These are phyloP conservation scores for Trypanosoma caninum DNA, from an alignment of 208 protist species.

Conservation along the genomic window DNA sequence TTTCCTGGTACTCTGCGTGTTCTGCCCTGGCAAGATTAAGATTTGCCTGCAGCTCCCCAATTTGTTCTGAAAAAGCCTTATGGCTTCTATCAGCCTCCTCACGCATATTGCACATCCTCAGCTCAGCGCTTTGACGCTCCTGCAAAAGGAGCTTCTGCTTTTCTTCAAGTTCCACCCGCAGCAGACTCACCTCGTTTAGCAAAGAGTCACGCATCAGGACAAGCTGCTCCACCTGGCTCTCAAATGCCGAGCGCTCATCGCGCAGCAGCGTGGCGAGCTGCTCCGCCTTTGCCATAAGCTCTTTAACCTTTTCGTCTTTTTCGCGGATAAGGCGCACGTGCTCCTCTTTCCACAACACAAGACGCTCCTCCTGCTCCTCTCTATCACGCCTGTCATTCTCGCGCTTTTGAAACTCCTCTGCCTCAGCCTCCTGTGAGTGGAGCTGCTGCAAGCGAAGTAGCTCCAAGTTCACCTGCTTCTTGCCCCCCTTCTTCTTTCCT, in stretches of 20 bases:
- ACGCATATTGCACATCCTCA: constrained; percentile 29
- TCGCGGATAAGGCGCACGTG: constrained; percentile 43
- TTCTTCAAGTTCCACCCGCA: constrained; percentile 48
- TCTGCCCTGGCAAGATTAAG: constrained; percentile 27
- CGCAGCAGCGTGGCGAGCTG: constrained; percentile 33
- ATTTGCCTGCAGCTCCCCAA: constrained; percentile 32
- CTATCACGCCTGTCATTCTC: constrained; percentile 73
- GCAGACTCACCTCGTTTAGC: constrained; percentile 53
- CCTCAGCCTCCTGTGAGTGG: constrained; percentile 50
- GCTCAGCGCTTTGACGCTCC: constrained; percentile 26
- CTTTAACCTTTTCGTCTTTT: constrained; percentile 62
- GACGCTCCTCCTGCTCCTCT: constrained; percentile 70
- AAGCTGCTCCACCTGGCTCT: constrained; percentile 57
- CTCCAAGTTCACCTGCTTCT: constrained; percentile 36
- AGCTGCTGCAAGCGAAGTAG: constrained; percentile 55
- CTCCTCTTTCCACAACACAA: constrained; percentile 64
- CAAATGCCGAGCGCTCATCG: constrained; percentile 33
- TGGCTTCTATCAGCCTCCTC: constrained; percentile 37
- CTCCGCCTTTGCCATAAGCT: constrained; percentile 43
- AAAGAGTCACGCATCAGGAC: constrained; percentile 53
- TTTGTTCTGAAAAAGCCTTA: constrained; percentile 31
- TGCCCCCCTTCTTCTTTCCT: constrained; percentile 31
- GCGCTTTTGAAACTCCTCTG: constrained; percentile 56
- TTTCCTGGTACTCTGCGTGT: constrained; percentile 42
- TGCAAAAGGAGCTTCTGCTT: constrained; percentile 30